These are phyloP conservation scores for Aspergillus fumigatiaffinis DNA, from an alignment of 2,329 filamentous ascomycete species.

Conservation along the genomic window DNA sequence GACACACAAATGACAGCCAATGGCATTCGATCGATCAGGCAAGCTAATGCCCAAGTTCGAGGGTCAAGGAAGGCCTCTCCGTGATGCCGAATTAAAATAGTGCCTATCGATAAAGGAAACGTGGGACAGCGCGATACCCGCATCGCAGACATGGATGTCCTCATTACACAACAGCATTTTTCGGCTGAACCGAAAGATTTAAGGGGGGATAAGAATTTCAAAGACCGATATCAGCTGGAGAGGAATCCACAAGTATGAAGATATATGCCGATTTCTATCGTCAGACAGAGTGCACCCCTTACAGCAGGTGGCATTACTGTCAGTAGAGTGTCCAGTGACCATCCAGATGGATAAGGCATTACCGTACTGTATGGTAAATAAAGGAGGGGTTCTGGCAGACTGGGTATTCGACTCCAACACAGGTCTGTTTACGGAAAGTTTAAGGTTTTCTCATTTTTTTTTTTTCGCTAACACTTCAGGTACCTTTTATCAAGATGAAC, in stretches of 20 bases:
- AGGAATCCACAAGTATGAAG: neutral
- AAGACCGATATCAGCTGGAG: neutral
- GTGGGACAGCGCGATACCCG: conserved; percentile 18
- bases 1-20: neutral
- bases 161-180: neutral
- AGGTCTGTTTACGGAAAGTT: neutral
- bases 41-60: neutral
- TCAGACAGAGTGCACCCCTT: neutral
- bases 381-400: neutral
- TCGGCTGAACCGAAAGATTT: neutral
- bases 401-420: neutral
- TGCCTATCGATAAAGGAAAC: conserved; percentile 16
- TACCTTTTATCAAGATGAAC: neutral
- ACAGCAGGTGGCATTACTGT: neutral
- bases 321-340: neutral
- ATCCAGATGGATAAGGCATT: neutral
- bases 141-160: conserved; percentile 3
- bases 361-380: conserved; percentile 3
- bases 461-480: neutral
- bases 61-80: neutral
- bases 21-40: neutral
- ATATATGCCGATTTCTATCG: neutral
- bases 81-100: neutral
- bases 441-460: neutral
- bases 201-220: neutral